Base-by-base conservation (phyloP, 2,329 filamentous ascomycete genomes). In the Hortaea werneckii region DNA sequence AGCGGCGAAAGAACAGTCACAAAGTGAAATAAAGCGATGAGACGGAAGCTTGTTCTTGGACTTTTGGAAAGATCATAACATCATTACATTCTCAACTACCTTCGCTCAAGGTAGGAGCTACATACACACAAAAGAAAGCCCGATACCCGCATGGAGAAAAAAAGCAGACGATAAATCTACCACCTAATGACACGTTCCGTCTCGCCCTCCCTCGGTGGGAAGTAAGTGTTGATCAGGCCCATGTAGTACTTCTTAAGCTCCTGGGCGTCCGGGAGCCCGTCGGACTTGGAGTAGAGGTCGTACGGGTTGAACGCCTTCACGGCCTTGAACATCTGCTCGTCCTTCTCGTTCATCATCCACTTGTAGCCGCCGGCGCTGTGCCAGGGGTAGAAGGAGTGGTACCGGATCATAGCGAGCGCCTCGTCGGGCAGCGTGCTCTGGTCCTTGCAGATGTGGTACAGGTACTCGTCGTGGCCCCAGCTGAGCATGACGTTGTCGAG, bases 361-460 rank as follows among this genome's bases (percentile, higher is more conserved):
- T 68, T 67, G 68, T 95, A 95, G 5, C 85, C 87, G 45, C 82
- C 83, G 64, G 83, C 82, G 50, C 75, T 79, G 68, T 94, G 88
- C 88, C 87, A 95, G 11, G 88, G 83, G 68, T 95, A 95, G 69
- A 94, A 94, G 5, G 82, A 87, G 69, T 95, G 88, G 68, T 94
- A 94, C 46, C 88, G 75, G 64, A 95, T 92, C 86, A 95, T 94
- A 50, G 87, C 88, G 8, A 95, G 75, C 0, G 83, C 85, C 74
- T 94, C 87, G 40, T 77, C 74, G 0, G 88, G 88, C 38, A 95
- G 74, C 0, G 72, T 83, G 41, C 78, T 83, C 72, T 94, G 87
- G 52, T 85, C 82, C 72, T 87, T 88, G 67, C 85, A 80, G 50
- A 94, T 82, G 59, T 87, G 82, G 72, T 94, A 95, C 40, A 90